phyloP scores from a whole-genome alignment of 2,329 filamentous ascomycete genomes.

The Colletotrichum brevisporum region DNA sequence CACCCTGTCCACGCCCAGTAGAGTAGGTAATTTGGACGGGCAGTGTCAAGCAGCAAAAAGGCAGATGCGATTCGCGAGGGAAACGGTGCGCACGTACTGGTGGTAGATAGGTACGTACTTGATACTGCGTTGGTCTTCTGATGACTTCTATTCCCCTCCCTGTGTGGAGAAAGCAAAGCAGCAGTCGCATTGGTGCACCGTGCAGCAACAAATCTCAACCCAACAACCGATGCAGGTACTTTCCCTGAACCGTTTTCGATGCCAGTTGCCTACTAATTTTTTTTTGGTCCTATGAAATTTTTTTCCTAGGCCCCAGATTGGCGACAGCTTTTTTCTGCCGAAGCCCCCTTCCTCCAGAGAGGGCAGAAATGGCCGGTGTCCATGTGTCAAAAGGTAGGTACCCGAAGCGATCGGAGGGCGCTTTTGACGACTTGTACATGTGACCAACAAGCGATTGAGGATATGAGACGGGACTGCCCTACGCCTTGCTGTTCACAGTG shows the following conservation, averaged over 20 bases:
- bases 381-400: background rate
- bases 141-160: slow-evolving; percentile 10
- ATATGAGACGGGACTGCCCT: background rate
- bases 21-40: background rate
- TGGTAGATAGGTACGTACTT: too few relatives aligned
- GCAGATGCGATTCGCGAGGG: slow-evolving; percentile 17
- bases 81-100: background rate
- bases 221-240: slow-evolving; percentile 10
- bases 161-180: background rate
- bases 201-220: slow-evolving; percentile 20
- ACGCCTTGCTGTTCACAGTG: background rate
- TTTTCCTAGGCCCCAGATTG: background rate
- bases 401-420: too few relatives aligned
- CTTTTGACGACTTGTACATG: too few relatives aligned
- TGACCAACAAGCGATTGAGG: too few relatives aligned
- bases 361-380: background rate
- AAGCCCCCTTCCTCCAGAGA: background rate
- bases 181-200: slow-evolving; percentile 9
- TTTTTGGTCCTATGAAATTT: background rate
- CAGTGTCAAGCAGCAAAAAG: background rate
- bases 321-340: background rate
- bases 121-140: background rate
- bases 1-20: background rate
- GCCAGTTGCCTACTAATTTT: background rate
- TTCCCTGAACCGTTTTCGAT: background rate